These are phyloP conservation scores for Pyronema domesticum DNA, from an alignment of 495 filamentous ascomycete genomes.

Conservation along the genomic window DNA sequence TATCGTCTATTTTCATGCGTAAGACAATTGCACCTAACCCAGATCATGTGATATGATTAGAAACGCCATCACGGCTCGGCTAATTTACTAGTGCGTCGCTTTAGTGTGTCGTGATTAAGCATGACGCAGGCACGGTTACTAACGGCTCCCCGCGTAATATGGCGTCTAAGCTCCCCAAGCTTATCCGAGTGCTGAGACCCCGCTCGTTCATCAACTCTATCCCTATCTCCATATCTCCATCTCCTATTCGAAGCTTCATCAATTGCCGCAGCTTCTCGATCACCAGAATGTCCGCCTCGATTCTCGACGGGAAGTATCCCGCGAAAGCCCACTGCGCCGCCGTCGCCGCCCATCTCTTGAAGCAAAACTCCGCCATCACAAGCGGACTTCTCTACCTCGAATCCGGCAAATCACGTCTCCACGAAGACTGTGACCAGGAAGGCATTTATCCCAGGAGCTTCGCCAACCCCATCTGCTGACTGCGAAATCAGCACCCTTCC, in stretches of 20 bases:
- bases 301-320: conserved; percentile 69
- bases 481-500: conserved; percentile 18
- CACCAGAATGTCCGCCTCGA: conserved; percentile 11
- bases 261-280: conserved; percentile 7
- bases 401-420: conserved; percentile 54
- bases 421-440: conserved; percentile 77
- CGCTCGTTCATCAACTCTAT: neutral
- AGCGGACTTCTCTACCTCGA: conserved; percentile 70
- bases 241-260: neutral
- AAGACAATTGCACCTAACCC: too few relatives aligned
- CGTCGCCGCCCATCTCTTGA: conserved; percentile 57
- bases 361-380: conserved; percentile 36
- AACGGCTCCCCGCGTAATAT: neutral
- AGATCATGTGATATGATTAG: too few relatives aligned
- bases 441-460: conserved; percentile 5
- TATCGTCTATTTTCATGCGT: too few relatives aligned
- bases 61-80: too few relatives aligned
- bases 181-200: neutral
- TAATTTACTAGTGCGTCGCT: too few relatives aligned
- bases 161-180: neutral
- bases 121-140: neutral
- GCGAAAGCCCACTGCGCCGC: conserved; percentile 72
- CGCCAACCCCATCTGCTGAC: neutral
- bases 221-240: neutral
- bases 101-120: too few relatives aligned